These are phyloP conservation scores for Mitragyna speciosa DNA, from an alignment of 257 asterid genomes.

Conservation along the genomic window DNA sequence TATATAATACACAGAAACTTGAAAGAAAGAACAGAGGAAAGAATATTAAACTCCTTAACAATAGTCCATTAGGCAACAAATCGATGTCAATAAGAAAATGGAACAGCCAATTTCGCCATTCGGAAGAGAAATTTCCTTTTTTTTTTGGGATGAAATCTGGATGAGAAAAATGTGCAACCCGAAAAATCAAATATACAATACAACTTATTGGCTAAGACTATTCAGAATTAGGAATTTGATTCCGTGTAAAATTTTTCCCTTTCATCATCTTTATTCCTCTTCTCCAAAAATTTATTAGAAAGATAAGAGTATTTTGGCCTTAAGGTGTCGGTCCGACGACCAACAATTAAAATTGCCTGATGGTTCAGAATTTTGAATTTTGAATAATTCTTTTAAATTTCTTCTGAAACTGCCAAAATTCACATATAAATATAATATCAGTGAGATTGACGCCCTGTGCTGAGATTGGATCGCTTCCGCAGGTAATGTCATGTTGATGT, in stretches of 20 bases:
- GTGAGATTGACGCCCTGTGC: neutral
- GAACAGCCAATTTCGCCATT: no score
- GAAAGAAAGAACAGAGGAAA: no score
- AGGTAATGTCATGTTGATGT: constrained; percentile 17
- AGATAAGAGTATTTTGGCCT: neutral
- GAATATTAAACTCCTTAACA: neutral
- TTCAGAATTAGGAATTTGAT: neutral
- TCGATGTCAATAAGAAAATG: no score
- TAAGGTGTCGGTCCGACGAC: neutral
- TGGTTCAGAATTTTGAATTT: neutral
- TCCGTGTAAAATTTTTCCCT: neutral
- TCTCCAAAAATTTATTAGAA: neutral
- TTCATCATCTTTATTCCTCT: neutral
- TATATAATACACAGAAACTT: no score
- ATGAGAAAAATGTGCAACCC: no score
- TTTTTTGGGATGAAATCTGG: no score
- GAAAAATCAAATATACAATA: no score
- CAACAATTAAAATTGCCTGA: neutral
- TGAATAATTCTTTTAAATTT: neutral
- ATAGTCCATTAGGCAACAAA: no score
- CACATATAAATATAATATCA: neutral
- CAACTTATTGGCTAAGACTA: neutral
- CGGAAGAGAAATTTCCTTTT: no score
- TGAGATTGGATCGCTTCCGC: neutral
- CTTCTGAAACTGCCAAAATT: neutral